Conservation (phyloP, 1,284 basidiomycete species). For the Phellopilus nigrolimitatus region DNA sequence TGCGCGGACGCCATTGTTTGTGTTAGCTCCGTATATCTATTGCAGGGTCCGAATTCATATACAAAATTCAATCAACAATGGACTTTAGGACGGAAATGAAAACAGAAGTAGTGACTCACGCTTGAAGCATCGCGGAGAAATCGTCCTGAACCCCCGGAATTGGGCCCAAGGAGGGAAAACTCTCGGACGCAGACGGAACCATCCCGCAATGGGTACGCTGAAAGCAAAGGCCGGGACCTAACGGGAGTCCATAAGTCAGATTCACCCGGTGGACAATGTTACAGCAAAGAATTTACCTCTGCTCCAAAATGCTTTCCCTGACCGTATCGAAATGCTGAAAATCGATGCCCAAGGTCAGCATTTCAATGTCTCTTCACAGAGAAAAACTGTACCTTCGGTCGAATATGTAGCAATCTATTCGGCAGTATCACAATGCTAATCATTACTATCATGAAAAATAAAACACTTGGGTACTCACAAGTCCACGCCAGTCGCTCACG, state of each 20-base stretch:
- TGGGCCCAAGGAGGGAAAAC: constrained; percentile 30
- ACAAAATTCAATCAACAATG: no score
- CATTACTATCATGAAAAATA: no score
- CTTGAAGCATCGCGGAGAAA: constrained; percentile 24
- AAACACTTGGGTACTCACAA: constrained; percentile 27
- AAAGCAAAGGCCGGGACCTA: constrained; percentile 35
- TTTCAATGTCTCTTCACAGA: background rate
- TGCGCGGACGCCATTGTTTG: constrained; percentile 39
- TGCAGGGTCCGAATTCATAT: no score
- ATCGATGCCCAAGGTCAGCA: background rate
- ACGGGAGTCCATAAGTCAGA: background rate
- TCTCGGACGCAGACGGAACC: constrained; percentile 30
- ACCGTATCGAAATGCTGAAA: constrained; percentile 19
- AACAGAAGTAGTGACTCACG: constrained; percentile 15
- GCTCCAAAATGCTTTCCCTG: constrained; percentile 36
- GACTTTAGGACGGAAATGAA: no score
- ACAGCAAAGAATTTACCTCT: constrained; percentile 20
- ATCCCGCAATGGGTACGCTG: constrained; percentile 22
- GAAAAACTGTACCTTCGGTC: constrained; percentile 23
- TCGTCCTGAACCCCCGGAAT: constrained; percentile 24
- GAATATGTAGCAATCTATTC: constrained; percentile 34
- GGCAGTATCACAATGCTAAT: no score
- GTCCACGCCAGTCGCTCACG: constrained; percentile 37
- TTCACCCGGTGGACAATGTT: no score
- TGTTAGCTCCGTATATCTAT: constrained; percentile 30